Percentiles rank a stretch among this genome's conserved stretches.
Conservation (phyloP, 805 yeast species). For the Isabelozyma heimii region DNA sequence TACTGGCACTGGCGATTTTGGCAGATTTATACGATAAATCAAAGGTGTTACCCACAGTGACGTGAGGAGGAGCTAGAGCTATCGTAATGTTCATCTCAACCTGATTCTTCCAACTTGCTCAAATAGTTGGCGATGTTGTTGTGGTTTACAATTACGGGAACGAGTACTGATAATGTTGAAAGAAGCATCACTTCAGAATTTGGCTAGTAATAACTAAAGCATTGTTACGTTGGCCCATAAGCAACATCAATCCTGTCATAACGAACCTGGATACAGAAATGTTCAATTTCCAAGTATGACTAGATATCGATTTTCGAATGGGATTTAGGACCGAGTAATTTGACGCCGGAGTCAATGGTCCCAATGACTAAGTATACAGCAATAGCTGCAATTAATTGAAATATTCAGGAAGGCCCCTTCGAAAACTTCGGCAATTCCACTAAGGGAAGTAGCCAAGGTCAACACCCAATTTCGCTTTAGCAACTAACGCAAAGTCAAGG, state of each 20-base stretch:
- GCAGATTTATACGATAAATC: not conserved
- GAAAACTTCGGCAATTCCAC: not conserved
- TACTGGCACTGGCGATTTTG: not conserved
- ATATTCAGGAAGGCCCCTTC: not conserved
- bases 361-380: not conserved
- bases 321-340: no score
- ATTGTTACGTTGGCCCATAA: no score
- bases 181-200: no score
- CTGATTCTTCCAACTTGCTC: not conserved
- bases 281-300: no score
- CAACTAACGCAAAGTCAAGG: not conserved
- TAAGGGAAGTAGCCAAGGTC: no score
- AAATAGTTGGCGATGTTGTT: not conserved
- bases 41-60: not conserved
- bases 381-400: not conserved
- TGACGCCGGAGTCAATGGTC: no score
- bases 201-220: no score
- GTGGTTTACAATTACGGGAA: not conserved
- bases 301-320: no score
- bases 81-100: not conserved
- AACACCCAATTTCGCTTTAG: not conserved
- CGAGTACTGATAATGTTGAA: not conserved
- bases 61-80: not conserved
- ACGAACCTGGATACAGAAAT: no score
- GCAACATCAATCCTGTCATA: no score